These are phyloP conservation scores for Wallacemonas rigidus DNA, from an alignment of 208 protist species.

Conservation along the genomic window DNA sequence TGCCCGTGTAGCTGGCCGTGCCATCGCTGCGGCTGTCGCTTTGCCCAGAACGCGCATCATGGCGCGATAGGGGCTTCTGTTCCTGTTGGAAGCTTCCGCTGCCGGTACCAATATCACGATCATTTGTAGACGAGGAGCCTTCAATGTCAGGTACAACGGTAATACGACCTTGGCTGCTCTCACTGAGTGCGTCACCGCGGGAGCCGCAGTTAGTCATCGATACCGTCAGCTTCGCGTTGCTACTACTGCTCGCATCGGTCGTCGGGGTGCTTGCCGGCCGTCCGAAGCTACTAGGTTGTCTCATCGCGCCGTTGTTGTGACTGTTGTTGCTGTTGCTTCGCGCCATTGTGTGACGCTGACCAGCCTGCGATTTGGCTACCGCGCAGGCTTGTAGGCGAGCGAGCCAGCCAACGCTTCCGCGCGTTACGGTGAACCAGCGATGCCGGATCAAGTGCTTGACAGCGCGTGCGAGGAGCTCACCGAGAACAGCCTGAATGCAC, in stretches of 20 bases:
- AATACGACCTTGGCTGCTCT: constrained; percentile 19
- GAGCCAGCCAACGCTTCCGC: constrained; percentile 33
- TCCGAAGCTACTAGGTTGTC: no score
- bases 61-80: not conserved
- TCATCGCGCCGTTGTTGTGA: not conserved
- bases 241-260: not conserved
- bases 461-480: constrained; percentile 44
- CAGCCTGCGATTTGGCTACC: constrained; percentile 18
- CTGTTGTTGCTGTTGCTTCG: not conserved
- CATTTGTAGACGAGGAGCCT: constrained; percentile 6
- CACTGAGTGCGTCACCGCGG: constrained; percentile 15
- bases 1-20: not conserved
- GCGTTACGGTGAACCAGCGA: constrained; percentile 36
- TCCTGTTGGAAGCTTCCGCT: constrained; percentile 8
- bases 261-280: not conserved
- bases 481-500: constrained; percentile 45
- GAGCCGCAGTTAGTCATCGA: constrained; percentile 15
- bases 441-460: constrained; percentile 43
- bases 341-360: not conserved
- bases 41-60: not conserved
- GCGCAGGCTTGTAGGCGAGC: constrained; percentile 26
- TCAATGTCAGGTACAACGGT: constrained; percentile 24
- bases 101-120: not conserved
- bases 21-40: constrained; percentile 2
- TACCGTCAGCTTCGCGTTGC: no score